Evolutionary conservation across 495 filamentous ascomycete species (phyloP).

Genomic region (Neurospora sp.): DNA sequence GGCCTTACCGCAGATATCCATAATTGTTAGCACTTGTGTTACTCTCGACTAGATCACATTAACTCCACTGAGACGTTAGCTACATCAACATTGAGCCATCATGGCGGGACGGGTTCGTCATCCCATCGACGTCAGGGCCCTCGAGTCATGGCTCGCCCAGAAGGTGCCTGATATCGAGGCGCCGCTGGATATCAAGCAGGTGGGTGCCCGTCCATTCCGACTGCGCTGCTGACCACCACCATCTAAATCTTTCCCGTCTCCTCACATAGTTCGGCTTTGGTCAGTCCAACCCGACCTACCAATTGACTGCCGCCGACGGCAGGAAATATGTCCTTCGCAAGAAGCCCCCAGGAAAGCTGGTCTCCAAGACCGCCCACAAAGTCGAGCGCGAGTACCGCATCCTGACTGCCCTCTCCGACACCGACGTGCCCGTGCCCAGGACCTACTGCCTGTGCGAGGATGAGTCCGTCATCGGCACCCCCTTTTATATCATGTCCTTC

Average conservation of each 20-base stretch:
- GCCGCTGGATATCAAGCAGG: slow-evolving; percentile 83
- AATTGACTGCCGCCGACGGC: slow-evolving; percentile 59
- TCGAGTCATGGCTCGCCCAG: slow-evolving; percentile 66
- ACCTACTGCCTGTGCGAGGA: slow-evolving; percentile 84
- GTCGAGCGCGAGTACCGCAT: slow-evolving; percentile 93
- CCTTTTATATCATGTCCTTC: slow-evolving; percentile 96
- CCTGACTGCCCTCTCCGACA: slow-evolving; percentile 68
- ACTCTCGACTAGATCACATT: neutral
- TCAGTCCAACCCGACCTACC: slow-evolving; percentile 95
- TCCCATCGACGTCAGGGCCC: slow-evolving; percentile 65
- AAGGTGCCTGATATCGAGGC: slow-evolving; percentile 70
- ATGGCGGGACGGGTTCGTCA: slow-evolving; percentile 91
- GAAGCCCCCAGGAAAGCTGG: slow-evolving; percentile 84
- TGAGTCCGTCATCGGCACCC: slow-evolving; percentile 63
- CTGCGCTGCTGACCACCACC: neutral
- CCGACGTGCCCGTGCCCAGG: slow-evolving; percentile 78
- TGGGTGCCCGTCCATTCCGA: slow-evolving; percentile 23
- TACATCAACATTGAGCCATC: neutral
- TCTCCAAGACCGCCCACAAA: slow-evolving; percentile 87
- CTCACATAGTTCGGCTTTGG: slow-evolving; percentile 79
- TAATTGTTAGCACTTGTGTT: neutral
- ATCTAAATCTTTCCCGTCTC: neutral
- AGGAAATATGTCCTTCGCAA: slow-evolving; percentile 78
- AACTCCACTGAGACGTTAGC: neutral
- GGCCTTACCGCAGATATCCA: neutral